These are phyloP conservation scores for Cladosporium sp. DNA, from an alignment of 2,329 filamentous ascomycete species.

Conservation along the genomic window DNA sequence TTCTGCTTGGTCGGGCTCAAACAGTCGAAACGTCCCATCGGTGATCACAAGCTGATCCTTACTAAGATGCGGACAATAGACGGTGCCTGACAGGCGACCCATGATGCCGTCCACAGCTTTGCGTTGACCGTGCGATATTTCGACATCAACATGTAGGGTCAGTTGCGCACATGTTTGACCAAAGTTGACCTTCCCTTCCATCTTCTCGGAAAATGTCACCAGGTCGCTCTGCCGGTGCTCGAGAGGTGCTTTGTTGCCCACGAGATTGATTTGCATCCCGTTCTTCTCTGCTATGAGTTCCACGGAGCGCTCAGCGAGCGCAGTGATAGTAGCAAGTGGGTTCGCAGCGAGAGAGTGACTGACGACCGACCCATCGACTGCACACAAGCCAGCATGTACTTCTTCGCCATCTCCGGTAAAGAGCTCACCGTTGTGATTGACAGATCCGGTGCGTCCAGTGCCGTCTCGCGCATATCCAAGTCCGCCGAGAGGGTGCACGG, in stretches of 20 bases:
- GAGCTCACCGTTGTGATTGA: constrained; percentile 59
- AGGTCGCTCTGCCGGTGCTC: too few relatives aligned
- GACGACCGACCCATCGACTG: constrained; percentile 59
- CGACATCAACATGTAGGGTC: neutral
- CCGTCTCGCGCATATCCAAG: constrained; percentile 60
- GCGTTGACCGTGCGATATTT: neutral
- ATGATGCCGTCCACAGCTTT: neutral
- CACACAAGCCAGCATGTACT: constrained; percentile 55
- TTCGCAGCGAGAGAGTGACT: constrained; percentile 62
- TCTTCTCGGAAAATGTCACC: neutral
- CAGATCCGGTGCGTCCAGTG: constrained; percentile 54
- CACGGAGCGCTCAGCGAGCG: constrained; percentile 62
- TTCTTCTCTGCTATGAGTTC: constrained; percentile 27
- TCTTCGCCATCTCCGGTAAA: constrained; percentile 52
- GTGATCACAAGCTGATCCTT: neutral
- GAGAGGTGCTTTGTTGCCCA: neutral
- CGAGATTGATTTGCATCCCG: neutral
- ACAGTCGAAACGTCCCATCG: neutral
- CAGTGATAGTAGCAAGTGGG: constrained; percentile 65
- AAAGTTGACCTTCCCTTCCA: neutral
- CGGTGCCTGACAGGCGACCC: neutral
- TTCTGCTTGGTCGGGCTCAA: neutral
- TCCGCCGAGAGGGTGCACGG: constrained; percentile 65
- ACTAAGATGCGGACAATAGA: neutral
- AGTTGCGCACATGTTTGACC: neutral